phyloP scores from a whole-genome alignment of 2,329 filamentous ascomycete species.

The Parastagonospora nodorum region DNA sequence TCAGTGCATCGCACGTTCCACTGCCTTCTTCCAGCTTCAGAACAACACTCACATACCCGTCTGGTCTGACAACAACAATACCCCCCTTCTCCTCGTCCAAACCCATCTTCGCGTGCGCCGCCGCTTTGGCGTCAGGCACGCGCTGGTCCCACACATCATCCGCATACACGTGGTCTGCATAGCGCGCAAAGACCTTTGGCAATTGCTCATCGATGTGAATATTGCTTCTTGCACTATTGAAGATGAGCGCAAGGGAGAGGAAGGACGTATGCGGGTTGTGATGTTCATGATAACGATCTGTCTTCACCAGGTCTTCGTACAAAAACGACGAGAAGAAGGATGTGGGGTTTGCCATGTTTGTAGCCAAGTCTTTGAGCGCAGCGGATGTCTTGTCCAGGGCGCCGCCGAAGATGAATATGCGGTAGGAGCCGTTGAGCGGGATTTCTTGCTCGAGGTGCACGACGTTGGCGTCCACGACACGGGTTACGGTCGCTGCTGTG shows the following conservation, averaged over 20 bases:
- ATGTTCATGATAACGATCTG: conserved; percentile 68
- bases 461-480: conserved; percentile 85
- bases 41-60: conserved; percentile 84
- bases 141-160: conserved; percentile 78
- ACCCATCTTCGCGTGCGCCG: conserved; percentile 87
- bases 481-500: conserved; percentile 78
- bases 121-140: conserved; percentile 70
- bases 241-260: conserved; percentile 78
- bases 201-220: conserved; percentile 75
- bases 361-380: conserved; percentile 73
- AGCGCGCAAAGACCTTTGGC: conserved; percentile 72
- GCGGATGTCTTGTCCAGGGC: conserved; percentile 60
- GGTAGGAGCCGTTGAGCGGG: conserved; percentile 84
- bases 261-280: conserved; percentile 86
- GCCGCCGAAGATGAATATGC: conserved; percentile 86
- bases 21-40: conserved; percentile 74
- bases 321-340: conserved; percentile 76
- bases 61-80: conserved; percentile 81
- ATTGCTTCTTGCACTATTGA: conserved; percentile 68
- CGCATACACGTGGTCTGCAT: conserved; percentile 82
- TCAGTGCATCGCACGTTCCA: conserved; percentile 81
- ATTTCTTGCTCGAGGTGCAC: conserved; percentile 91
- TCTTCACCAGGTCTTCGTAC: conserved; percentile 61
- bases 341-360: conserved; percentile 64
- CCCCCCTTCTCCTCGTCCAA: conserved; percentile 74